These are phyloP conservation scores for Suhomyces canberraensis DNA, from an alignment of 805 yeast species.

Conservation along the genomic window DNA sequence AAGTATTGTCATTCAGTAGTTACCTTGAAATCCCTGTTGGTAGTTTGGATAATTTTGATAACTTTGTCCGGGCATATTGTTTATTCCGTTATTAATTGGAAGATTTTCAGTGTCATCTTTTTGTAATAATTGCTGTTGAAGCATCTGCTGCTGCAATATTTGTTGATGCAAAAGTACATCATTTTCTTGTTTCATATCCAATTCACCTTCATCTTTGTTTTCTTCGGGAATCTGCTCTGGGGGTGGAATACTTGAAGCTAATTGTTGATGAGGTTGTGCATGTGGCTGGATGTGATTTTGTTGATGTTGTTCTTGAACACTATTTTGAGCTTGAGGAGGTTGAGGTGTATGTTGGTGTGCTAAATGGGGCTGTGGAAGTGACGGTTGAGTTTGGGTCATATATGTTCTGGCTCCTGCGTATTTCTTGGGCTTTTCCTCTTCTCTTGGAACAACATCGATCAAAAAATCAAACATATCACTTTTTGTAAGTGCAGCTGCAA, in stretches of 20 bases:
- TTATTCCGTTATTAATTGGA: constrained; percentile 2
- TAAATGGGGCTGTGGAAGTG: too few species aligned
- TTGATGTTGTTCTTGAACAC: constrained; percentile 3
- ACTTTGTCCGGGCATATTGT: constrained; percentile 1
- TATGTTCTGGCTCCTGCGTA: constrained; percentile 9
- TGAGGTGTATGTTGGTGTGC: not conserved
- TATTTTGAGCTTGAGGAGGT: not conserved
- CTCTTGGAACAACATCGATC: constrained; percentile 94
- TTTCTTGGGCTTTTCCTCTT: constrained; percentile 62
- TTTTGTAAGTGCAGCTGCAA: constrained; percentile 91
- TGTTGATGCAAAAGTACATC: constrained; percentile 4
- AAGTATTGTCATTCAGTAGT: too few species aligned
- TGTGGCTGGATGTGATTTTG: constrained; percentile 1
- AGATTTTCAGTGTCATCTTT: constrained; percentile 1
- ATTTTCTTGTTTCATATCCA: constrained; percentile 3
- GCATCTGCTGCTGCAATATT: constrained; percentile 8
- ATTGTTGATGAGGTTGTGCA: constrained; percentile 2
- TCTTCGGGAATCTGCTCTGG: not conserved
- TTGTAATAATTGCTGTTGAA: constrained; percentile 8
- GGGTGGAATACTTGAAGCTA: not conserved
- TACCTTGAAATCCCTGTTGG: constrained; percentile 9
- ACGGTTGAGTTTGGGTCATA: constrained; percentile 1
- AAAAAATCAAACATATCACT: constrained; percentile 97
- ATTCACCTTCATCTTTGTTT: constrained; percentile 2
- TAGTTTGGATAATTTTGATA: constrained; percentile 7